Evolutionary conservation across 2,329 filamentous ascomycete genomes (phyloP).

Genomic region (Madurella mycetomatis): DNA sequence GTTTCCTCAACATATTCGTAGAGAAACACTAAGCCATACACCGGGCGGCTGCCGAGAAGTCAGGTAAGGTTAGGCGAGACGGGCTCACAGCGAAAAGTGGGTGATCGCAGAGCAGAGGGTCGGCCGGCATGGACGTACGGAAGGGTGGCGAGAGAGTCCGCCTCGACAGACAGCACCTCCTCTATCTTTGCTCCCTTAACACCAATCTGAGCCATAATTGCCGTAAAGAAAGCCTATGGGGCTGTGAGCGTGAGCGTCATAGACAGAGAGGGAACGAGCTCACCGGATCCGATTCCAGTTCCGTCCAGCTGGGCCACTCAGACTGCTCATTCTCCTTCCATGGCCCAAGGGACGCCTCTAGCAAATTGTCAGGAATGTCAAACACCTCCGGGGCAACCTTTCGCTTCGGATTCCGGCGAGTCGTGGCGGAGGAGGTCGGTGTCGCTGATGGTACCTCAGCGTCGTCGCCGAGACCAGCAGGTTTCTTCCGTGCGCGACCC

Average conservation of each 20-base stretch:
- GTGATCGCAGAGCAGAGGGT: background rate
- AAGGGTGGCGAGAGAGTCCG: constrained; percentile 57
- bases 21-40: constrained; percentile 85
- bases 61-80: background rate
- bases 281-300: constrained; percentile 87
- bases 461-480: background rate
- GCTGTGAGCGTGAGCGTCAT: background rate
- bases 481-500: constrained; percentile 15
- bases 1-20: constrained; percentile 63
- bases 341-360: constrained; percentile 44
- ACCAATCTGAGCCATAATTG: constrained; percentile 74
- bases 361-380: constrained; percentile 37
- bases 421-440: background rate
- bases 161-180: constrained; percentile 71
- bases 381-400: constrained; percentile 27
- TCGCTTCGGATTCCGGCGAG: constrained; percentile 24
- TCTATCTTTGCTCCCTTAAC: constrained; percentile 68
- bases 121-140: constrained; percentile 43
- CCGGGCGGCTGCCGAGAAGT: constrained; percentile 52
- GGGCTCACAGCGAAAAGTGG: background rate
- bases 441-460: background rate
- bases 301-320: constrained; percentile 69
- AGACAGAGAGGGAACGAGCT: constrained; percentile 26
- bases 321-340: constrained; percentile 49
- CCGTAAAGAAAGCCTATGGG: constrained; percentile 74